These are phyloP conservation scores for Phialemoniopsis sp. DNA, from an alignment of 2,329 filamentous ascomycete genomes.

Conservation along the genomic window DNA sequence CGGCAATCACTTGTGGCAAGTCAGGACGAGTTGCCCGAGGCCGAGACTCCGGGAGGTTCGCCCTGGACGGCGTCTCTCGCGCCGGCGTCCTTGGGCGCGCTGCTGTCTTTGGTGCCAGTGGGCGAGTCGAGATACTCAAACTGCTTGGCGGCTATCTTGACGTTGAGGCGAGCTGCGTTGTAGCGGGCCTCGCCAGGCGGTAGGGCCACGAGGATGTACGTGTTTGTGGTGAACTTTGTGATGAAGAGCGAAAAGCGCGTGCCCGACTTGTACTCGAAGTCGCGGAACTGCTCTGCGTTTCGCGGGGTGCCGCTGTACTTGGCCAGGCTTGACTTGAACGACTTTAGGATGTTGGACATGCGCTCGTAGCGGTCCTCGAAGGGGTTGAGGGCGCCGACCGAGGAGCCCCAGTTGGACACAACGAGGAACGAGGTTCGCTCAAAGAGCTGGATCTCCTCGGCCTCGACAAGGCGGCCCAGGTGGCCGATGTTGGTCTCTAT, in stretches of 20 bases:
- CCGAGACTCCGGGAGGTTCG: not conserved
- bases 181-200: slow-evolving; percentile 89
- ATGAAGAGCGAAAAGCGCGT: slow-evolving; percentile 88
- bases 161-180: slow-evolving; percentile 87
- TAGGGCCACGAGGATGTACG: slow-evolving; percentile 88
- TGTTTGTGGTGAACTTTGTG: slow-evolving; percentile 94
- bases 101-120: slow-evolving; percentile 19
- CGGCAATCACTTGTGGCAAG: no score
- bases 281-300: slow-evolving; percentile 74
- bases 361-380: slow-evolving; percentile 90
- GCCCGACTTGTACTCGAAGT: slow-evolving; percentile 76
- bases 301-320: slow-evolving; percentile 78
- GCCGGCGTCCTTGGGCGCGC: no score
- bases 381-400: slow-evolving; percentile 73
- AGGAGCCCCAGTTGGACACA: slow-evolving; percentile 84
- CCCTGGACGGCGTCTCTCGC: not conserved
- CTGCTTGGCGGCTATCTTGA: slow-evolving; percentile 77
- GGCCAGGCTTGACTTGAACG: slow-evolving; percentile 83
- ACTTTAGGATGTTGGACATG: slow-evolving; percentile 96
- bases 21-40: no score
- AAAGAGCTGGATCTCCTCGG: slow-evolving; percentile 90
- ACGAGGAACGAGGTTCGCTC: slow-evolving; percentile 95
- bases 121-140: slow-evolving; percentile 67
- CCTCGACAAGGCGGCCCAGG: slow-evolving; percentile 81
- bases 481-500: slow-evolving; percentile 84